Percentiles rank a stretch among this genome's conserved stretches.
These are phyloP conservation scores for Picea sitchensis DNA, from an alignment of 75 land plant species.

Conservation along the genomic window DNA sequence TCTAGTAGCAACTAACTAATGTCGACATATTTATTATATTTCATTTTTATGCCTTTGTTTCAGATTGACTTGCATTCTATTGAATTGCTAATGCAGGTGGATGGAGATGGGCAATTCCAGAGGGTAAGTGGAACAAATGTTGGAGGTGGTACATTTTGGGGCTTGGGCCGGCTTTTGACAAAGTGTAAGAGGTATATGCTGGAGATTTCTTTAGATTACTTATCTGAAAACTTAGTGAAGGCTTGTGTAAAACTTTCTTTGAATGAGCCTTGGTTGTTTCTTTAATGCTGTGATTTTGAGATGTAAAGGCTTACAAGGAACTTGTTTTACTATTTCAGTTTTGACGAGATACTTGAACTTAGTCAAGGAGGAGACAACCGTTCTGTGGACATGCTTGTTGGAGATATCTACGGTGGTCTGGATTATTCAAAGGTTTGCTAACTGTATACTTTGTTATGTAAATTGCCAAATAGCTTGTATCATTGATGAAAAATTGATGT, in stretches of 20 bases:
- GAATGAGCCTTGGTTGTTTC: neutral
- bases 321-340: conserved; percentile 41
- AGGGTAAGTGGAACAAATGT: conserved; percentile 98
- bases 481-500: neutral
- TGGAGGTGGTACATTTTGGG: conserved; percentile 99
- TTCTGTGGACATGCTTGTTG: conserved; percentile 95
- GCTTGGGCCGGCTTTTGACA: conserved; percentile 84
- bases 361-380: conserved; percentile 90
- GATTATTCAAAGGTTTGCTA: conserved; percentile 77
- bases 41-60: neutral
- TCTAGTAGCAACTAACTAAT: neutral
- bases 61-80: neutral
- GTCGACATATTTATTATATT: neutral
- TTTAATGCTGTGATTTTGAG: neutral
- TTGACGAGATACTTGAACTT: conserved; percentile 92
- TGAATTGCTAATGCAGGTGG: conserved; percentile 49
- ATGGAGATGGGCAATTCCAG: conserved; percentile 87
- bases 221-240: neutral
- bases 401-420: conserved; percentile 93
- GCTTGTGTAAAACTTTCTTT: neutral
- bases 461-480: neutral
- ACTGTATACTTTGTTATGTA: neutral
- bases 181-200: conserved; percentile 74
- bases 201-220: neutral
- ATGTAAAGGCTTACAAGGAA: neutral